Percentiles rank a stretch among this genome's conserved stretches.
phyloP scores from a whole-genome alignment of 768 basidiomycete species.

The Leucogyrophana mollusca region DNA sequence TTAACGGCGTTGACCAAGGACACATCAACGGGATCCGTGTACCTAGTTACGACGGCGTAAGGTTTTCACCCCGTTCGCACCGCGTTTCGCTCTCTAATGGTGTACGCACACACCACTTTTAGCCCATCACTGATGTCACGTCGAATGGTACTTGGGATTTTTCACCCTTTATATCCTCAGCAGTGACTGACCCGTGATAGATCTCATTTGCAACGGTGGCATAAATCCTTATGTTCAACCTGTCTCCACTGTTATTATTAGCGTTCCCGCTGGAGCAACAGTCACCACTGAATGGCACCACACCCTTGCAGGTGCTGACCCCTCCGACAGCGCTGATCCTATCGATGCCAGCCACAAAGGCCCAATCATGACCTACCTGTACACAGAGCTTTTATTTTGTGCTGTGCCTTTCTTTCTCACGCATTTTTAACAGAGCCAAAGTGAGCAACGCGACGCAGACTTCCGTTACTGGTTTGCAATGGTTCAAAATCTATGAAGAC shows the following conservation, averaged over 20 bases:
- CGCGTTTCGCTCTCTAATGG: neutral
- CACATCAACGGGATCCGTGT: conserved; percentile 45
- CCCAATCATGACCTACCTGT: conserved; percentile 52
- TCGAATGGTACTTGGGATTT: conserved; percentile 39
- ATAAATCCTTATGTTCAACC: conserved; percentile 54
- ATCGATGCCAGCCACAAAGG: conserved; percentile 54
- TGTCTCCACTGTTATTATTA: conserved; percentile 42
- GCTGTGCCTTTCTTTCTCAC: neutral
- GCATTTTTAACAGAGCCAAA: conserved; percentile 36
- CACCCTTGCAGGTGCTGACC: conserved; percentile 43
- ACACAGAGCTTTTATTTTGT: conserved; percentile 11
- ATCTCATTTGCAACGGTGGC: conserved; percentile 58
- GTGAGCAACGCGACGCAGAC: conserved; percentile 44
- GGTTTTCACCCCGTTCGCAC: conserved; percentile 1
- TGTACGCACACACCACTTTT: neutral
- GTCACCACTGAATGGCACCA: conserved; percentile 57
- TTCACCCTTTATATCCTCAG: neutral
- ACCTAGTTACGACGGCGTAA: conserved; percentile 42
- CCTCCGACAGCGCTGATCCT: conserved; percentile 45
- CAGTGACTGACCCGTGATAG: neutral
- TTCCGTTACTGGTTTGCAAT: conserved; percentile 44
- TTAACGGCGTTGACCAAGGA: conserved; percentile 52
- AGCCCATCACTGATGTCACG: conserved; percentile 58
- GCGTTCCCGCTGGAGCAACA: conserved; percentile 49
- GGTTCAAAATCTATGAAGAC: conserved; percentile 57